phyloP scores from a whole-genome alignment of 1,284 basidiomycete species.

The Trichosporon sp. region DNA sequence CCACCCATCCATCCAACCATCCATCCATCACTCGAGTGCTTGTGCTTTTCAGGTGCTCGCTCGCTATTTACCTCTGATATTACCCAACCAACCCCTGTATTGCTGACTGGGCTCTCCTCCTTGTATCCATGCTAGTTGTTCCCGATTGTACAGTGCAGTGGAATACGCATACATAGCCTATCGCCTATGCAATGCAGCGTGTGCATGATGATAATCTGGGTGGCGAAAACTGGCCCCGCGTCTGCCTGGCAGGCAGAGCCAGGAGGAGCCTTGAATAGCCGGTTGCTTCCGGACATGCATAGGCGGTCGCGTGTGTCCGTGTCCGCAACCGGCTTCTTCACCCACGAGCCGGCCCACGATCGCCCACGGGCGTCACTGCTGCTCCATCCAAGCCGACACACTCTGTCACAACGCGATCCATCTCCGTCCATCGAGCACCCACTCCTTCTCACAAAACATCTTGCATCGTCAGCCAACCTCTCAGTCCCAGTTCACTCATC shows the following conservation, averaged over 20 bases:
- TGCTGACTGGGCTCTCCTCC: constrained; percentile 13
- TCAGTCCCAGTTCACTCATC: background rate
- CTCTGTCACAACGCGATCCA: background rate
- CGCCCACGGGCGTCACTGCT: constrained; percentile 2
- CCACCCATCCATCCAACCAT: background rate
- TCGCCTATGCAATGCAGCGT: constrained; percentile 13
- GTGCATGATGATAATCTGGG: background rate
- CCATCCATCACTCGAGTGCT: background rate
- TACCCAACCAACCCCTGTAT: constrained; percentile 2
- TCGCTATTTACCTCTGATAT: background rate
- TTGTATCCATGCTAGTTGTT: constrained; percentile 15
- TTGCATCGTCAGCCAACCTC: background rate
- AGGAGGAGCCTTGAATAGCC: background rate
- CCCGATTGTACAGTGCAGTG: constrained; percentile 12
- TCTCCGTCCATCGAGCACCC: background rate
- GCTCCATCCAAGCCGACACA: background rate
- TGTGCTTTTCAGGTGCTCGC: too few species aligned
- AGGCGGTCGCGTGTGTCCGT: constrained; percentile 5
- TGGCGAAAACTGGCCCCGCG: background rate
- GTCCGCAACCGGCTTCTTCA: constrained; percentile 9
- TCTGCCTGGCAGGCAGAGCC: background rate
- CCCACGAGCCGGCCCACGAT: constrained; percentile 19
- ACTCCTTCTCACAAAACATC: background rate
- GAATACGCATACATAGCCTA: constrained; percentile 14
- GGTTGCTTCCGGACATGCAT: background rate